Conservation (phyloP, 1,284 basidiomycete species). For the Tausonia pullulans region DNA sequence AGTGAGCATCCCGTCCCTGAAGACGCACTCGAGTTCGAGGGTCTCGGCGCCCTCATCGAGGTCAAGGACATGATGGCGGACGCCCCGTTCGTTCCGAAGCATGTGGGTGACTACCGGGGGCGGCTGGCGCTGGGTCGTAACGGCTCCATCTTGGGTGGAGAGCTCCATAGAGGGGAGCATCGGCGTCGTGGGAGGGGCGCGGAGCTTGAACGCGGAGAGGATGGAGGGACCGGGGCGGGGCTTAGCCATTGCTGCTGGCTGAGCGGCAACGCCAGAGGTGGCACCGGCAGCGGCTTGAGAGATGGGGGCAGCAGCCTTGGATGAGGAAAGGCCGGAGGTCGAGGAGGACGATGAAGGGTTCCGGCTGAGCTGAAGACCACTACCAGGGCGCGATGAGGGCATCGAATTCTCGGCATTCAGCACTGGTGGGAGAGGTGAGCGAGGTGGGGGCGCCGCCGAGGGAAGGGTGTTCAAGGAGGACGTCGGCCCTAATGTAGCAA, state of each 20-base stretch:
- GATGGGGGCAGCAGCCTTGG: too few relatives aligned
- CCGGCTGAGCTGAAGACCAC: too few relatives aligned
- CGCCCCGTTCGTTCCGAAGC: conserved; percentile 3
- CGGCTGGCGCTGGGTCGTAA: neutral
- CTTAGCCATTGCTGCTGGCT: neutral
- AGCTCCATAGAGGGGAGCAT: neutral
- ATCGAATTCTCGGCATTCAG: too few relatives aligned
- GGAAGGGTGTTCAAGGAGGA: too few relatives aligned
- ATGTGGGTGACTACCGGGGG: too few relatives aligned
- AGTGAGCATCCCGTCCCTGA: neutral
- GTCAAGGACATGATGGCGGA: neutral
- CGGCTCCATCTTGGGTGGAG: neutral
- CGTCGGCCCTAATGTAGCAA: too few relatives aligned
- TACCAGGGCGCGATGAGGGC: too few relatives aligned
- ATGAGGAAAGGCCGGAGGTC: too few relatives aligned
- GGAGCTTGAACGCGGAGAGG: neutral
- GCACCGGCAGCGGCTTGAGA: too few relatives aligned
- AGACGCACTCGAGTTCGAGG: neutral
- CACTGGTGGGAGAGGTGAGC: too few relatives aligned
- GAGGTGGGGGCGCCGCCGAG: too few relatives aligned
- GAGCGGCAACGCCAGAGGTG: neutral
- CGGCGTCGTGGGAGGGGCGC: neutral
- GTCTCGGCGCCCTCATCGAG: neutral
- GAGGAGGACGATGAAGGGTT: too few relatives aligned
- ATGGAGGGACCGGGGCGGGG: neutral